A percentile compares a stretch with the other conserved stretches of the same genome.
These are phyloP conservation scores for Juncus inflexus DNA, from an alignment of 176 grass and related monocot genomes.

Conservation along the genomic window DNA sequence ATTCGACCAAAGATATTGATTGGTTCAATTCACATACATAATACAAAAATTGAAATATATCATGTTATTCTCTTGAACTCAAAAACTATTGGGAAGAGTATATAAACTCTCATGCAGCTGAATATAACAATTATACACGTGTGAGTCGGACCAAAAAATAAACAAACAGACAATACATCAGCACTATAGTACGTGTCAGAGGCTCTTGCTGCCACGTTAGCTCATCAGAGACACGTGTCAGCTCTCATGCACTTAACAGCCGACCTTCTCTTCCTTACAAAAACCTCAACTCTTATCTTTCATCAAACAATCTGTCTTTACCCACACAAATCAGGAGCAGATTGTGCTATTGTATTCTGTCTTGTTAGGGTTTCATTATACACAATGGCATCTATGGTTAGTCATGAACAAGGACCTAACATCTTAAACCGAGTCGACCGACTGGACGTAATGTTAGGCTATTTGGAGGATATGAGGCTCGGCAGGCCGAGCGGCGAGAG, in stretches of 20 bases:
- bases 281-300: constrained; percentile 2
- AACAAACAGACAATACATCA: background rate
- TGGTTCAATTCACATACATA: too few relatives aligned
- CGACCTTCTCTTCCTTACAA: background rate
- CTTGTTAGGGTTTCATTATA: too few relatives aligned
- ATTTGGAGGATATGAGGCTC: constrained; percentile 44
- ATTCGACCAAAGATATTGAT: too few relatives aligned
- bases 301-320: background rate
- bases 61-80: too few relatives aligned
- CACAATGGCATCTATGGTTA: constrained; percentile 15
- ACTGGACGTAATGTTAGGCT: constrained; percentile 52
- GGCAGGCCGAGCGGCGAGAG: background rate
- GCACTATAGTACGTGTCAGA: background rate
- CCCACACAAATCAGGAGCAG: too few relatives aligned
- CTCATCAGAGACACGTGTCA: constrained; percentile 12
- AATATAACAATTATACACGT: too few relatives aligned
- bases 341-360: too few relatives aligned
- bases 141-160: constrained; percentile 1
- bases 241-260: constrained; percentile 1
- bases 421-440: constrained; percentile 55
- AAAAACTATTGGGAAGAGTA: too few relatives aligned
- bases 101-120: too few relatives aligned
- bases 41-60: too few relatives aligned
- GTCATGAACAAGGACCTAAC: constrained; percentile 20
- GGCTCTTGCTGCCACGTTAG: background rate